Evolutionary conservation across 1,284 basidiomycete species (phyloP).

Genomic region (Entoloma clypeatum): DNA sequence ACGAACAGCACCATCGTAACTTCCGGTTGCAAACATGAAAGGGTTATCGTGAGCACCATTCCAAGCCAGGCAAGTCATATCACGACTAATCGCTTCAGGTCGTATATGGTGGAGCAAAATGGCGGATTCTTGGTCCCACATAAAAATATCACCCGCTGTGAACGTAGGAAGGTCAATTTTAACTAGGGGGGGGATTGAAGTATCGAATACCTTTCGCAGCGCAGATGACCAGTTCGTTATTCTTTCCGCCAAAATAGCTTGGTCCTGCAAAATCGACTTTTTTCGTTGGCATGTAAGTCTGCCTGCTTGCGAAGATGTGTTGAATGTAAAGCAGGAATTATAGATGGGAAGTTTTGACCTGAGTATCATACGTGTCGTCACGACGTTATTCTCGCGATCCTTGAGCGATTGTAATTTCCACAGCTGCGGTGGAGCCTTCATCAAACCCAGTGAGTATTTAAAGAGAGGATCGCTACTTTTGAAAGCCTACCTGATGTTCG

Average conservation of each 20-base stretch:
- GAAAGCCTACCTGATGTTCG: conserved; percentile 55
- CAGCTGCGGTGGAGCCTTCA: conserved; percentile 71
- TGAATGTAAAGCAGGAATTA: neutral
- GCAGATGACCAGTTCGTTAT: conserved; percentile 72
- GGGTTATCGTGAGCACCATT: conserved; percentile 61
- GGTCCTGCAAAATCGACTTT: conserved; percentile 73
- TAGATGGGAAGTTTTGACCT: conserved; percentile 24
- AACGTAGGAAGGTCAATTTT: conserved; percentile 1
- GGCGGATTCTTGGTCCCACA: conserved; percentile 80
- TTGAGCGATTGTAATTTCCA: conserved; percentile 71
- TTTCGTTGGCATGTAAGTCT: conserved; percentile 69
- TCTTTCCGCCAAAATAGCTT: conserved; percentile 75
- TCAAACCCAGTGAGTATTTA: conserved; percentile 8
- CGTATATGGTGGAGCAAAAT: conserved; percentile 62
- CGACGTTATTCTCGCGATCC: conserved; percentile 39
- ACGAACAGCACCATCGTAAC: conserved; percentile 68
- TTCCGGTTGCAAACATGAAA: conserved; percentile 77
- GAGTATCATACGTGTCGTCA: conserved; percentile 45
- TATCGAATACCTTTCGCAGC: conserved; percentile 58
- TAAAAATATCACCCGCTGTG: conserved; percentile 72
- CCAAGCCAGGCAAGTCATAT: conserved; percentile 76
- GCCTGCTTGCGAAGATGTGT: conserved; percentile 30
- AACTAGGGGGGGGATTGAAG: neutral
- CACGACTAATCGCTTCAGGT: conserved; percentile 55
- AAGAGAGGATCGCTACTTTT: neutral